Base-by-base conservation (phyloP, 1,139 yeast species). In the Pichia cactophila region DNA sequence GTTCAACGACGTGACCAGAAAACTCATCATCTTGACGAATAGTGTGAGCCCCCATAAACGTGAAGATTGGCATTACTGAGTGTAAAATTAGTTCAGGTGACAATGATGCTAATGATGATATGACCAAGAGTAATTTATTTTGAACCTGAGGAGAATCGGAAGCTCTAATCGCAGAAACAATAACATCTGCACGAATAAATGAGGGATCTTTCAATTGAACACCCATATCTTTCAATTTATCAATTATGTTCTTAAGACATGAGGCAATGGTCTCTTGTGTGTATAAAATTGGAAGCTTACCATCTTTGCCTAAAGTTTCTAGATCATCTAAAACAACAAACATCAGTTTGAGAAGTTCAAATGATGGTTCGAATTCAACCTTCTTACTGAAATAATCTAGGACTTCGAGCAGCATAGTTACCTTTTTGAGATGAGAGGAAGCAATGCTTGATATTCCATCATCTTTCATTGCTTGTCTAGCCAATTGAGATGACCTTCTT, bases 41-140 rank as follows among this genome's bases (percentile, higher is more conserved):
- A 12, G 97, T 89, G 61, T 89, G 95, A 33, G 97, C 96, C 50
- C 99, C 99, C 98, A 92, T 92, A 61, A 92, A 94, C 0, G 98
- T 94, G 71, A 92, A 92, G 49, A 92, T 90, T 20, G 99, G 98
- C 99, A 92, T 92, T 14, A 94, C 96, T 4, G 97, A 86, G 69
- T 94, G 97, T 56, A 94, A 73, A 38, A 92, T 89, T 40, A 86
- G 80, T 63, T 92, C 97, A 9, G 98, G 96, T 17, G 92, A 88
- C 50, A 90, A 70, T 0, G 89, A 73, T 0, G 97, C 97, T 58
- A 92, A 72, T 48, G 89, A 85, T 3, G 97, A 87, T 58, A 92
- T 82, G 20, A 92, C 90, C 55, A 92, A 70, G 53, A 92, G 71
- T 48, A 92, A 71, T 58, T 90, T 79, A 67, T 92, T 92, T 68